Evolutionary conservation across 208 protist genomes (phyloP).

Genomic region (Phytomonas francai): DNA sequence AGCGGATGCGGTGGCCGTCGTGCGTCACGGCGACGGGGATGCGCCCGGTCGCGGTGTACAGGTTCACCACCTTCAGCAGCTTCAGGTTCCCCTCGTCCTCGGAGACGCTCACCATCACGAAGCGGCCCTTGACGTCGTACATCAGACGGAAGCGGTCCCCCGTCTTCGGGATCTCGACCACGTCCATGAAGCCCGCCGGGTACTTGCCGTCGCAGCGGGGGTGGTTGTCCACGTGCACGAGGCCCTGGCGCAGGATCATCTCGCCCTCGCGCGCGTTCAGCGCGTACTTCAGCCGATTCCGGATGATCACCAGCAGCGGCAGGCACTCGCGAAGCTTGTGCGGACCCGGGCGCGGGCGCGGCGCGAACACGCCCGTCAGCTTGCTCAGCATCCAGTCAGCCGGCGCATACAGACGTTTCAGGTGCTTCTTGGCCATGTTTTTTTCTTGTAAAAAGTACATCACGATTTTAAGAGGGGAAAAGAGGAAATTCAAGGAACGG

Average conservation of each 20-base stretch:
- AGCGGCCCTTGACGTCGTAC: constrained; percentile 99
- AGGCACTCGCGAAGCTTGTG: constrained; percentile 95
- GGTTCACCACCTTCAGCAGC: constrained; percentile 92
- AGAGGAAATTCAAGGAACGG: too few relatives aligned
- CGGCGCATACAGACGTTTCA: constrained; percentile 99
- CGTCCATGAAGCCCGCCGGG: constrained; percentile 98
- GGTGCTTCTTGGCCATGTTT: constrained; percentile 97
- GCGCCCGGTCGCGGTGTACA: constrained; percentile 86
- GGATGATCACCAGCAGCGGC: constrained; percentile 81
- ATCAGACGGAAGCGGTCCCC: constrained; percentile 98
- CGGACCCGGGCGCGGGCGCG: constrained; percentile 94
- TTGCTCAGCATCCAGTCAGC: constrained; percentile 99
- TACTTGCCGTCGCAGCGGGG: constrained; percentile 95
- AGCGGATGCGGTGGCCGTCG: constrained; percentile 99
- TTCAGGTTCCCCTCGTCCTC: constrained; percentile 95
- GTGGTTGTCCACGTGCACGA: constrained; percentile 97
- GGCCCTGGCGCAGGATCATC: constrained; percentile 95
- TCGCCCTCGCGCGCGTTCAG: constrained; percentile 94
- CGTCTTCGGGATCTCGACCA: constrained; percentile 97
- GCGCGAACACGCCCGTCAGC: constrained; percentile 96
- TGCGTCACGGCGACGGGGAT: constrained; percentile 97
- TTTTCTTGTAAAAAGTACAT: too few relatives aligned
- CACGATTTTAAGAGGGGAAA: too few relatives aligned
- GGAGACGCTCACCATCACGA: constrained; percentile 94
- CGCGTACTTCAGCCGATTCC: constrained; percentile 96